Conservation (phyloP, 1,284 basidiomycete species). For the Paramarasmius palmivorus region DNA sequence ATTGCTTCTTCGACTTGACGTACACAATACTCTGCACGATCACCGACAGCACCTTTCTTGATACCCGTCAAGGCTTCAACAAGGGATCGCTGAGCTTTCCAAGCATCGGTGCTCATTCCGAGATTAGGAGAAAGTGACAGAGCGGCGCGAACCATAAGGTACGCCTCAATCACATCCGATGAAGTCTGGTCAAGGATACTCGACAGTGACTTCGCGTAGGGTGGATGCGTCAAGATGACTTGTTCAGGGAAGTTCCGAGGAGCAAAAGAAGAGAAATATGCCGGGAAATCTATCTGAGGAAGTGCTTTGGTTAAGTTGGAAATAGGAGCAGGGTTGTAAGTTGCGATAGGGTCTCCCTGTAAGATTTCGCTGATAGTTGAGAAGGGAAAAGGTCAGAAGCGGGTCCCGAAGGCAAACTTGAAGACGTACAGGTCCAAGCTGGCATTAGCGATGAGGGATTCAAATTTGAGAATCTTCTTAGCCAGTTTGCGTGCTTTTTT, state of each 20-base stretch:
- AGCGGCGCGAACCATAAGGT: conserved; percentile 76
- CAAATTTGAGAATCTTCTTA: conserved; percentile 76
- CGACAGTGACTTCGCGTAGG: conserved; percentile 72
- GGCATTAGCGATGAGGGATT: conserved; percentile 78
- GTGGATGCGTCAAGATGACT: conserved; percentile 85
- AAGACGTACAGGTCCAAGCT: conserved; percentile 74
- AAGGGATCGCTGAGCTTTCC: conserved; percentile 72
- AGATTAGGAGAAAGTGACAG: conserved; percentile 69
- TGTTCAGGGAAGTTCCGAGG: conserved; percentile 75
- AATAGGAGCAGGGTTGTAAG: conserved; percentile 85
- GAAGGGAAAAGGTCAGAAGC: conserved; percentile 9
- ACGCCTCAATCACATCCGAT: conserved; percentile 80
- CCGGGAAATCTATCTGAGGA: conserved; percentile 78
- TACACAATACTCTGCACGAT: conserved; percentile 79
- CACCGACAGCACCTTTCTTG: conserved; percentile 83
- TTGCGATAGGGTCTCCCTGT: conserved; percentile 78
- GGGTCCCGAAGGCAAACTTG: neutral
- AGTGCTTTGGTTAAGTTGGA: conserved; percentile 72
- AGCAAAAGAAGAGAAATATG: conserved; percentile 84
- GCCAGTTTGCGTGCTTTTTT: conserved; percentile 66
- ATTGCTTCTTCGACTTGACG: conserved; percentile 61
- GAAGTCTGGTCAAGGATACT: conserved; percentile 71
- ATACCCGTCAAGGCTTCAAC: conserved; percentile 79
- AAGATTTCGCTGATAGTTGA: conserved; percentile 51
- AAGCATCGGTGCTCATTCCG: conserved; percentile 72